Evolutionary conservation across 257 asterid species (phyloP), one percentile per base, ranked within the genome.

Genomic region (Solanum tarapatanum): DNA sequence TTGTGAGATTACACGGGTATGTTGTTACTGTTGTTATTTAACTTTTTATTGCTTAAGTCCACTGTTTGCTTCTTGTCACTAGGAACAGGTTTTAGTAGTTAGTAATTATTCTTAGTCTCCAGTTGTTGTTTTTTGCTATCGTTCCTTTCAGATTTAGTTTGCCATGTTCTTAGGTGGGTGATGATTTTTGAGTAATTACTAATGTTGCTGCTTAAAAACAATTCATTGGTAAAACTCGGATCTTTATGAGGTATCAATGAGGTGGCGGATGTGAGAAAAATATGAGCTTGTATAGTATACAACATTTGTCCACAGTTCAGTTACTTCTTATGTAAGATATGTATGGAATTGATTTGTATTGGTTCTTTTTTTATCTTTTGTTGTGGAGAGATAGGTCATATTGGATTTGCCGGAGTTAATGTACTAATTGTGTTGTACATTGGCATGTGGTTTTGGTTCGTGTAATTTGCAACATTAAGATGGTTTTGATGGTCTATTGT

Each of bases 401-500:
- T 48, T 48, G 41, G 70, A 26, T 82, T 19, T 45, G 4, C 39
- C 0, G 3, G 43, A 48, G 43, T n/a, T 30, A 64, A 45, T 73
- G 51, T 87, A 82, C 91, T 88, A 82, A 89, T 89, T 85, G 68
- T 64, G 14, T 86, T 84, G 87, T 75, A 64, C 21, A 8, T 83
- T 82, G 79, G 36, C 86, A 72, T 69, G 87, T 87, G 88, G 70
- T 84, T 87, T 86, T 90, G 82, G 80, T 77, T 70, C 28, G 26
- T 60, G 90, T 89, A 87, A 90, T 88, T 91, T 91, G 92, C 93
- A 90, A 92, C 95, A 92, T 94, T 91, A 92, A 88, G 97, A 92
- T 94, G 92, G 87, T 94, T 94, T 92, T 93, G 92, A 76, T 93
- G 91, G 90, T 92, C 83, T 92, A 88, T 93, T 93, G 91, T 89